These are phyloP conservation scores for Trichophyton rubrum DNA, from an alignment of 2,329 filamentous ascomycete genomes.

Conservation along the genomic window DNA sequence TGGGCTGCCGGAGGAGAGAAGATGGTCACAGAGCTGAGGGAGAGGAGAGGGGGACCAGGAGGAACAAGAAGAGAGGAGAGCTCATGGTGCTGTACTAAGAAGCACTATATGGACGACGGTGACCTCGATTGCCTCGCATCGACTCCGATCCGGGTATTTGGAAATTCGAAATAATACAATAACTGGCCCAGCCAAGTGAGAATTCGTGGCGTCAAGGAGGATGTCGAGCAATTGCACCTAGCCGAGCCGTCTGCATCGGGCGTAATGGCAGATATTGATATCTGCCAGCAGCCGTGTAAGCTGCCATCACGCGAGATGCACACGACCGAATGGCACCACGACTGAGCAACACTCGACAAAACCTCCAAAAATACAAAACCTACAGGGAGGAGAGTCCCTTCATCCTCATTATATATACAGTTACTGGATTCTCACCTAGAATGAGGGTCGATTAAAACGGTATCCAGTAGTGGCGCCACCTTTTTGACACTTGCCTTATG, in stretches of 20 bases:
- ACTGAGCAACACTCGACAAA: not conserved
- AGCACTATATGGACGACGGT: too few species aligned
- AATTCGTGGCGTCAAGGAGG: too few species aligned
- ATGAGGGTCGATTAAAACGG: not conserved
- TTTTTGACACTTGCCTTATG: not conserved
- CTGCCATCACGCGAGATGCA: not conserved
- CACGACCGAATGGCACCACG: not conserved
- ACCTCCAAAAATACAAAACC: not conserved
- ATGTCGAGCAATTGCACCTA: not conserved
- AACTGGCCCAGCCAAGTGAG: too few species aligned
- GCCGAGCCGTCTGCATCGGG: too few species aligned
- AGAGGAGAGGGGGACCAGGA: too few species aligned
- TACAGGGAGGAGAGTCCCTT: not conserved
- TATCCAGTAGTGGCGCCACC: not conserved
- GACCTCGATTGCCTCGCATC: too few species aligned
- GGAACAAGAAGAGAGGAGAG: too few species aligned
- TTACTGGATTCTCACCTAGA: not conserved
- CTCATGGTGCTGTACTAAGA: too few species aligned
- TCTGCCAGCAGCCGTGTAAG: not conserved
- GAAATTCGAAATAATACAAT: too few species aligned
- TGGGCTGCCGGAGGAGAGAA: too few species aligned
- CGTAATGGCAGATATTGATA: not conserved
- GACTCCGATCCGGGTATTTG: too few species aligned
- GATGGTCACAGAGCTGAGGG: too few species aligned
- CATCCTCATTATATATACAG: not conserved